Evolutionary conservation across 192 early-diverging fungal genomes (phyloP), one percentile per base, ranked within the genome.

Genomic region (Glomus cerebriforme): DNA sequence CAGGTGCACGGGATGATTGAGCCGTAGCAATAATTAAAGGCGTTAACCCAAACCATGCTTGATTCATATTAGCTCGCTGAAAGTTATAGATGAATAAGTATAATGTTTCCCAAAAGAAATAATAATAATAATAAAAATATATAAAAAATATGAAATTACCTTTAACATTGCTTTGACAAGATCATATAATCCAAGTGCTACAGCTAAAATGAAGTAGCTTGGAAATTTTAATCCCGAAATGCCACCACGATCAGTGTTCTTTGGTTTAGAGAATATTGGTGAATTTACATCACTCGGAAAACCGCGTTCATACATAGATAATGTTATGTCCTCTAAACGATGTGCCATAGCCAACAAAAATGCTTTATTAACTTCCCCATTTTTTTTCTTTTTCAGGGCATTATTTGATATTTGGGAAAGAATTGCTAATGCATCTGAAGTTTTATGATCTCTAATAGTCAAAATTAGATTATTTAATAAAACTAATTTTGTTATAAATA

Each of bases 291-390:
- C 82, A 22, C 79, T 75, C 10, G 84, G 84, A 68, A 85, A 81
- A 35, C 84, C 84, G 22, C 84, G 73, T 19, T 85, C 84, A 31
- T 81, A 82, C 22, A 85, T 63, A 26, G 82, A 80, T 32, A 85
- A 81, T 4, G 84, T 82, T 13, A 85, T 80, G 35, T 81, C 81
- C 27, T 85, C 84, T 78, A 85, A 80, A 49, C 84, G 79, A 73
- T 81, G 79, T 31, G 82, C 77, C 82, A 85, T 85, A 5, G 84
- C 84, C 49, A 85, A 58, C n/a, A 85, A 75, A 82, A 85, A 83
- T 31, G 80, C 79, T 32, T 81, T 79, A 59, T 85, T 85, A 7
- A 81, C 75, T 24, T 81, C 82, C 32, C 67, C 70, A 24, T 79
- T 78, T 13, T 79, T 75, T 47, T 85, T 85, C 80, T 85, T 85